Base-by-base conservation (phyloP, 2,329 filamentous ascomycete genomes). In the Dichotomopilus funicola region DNA sequence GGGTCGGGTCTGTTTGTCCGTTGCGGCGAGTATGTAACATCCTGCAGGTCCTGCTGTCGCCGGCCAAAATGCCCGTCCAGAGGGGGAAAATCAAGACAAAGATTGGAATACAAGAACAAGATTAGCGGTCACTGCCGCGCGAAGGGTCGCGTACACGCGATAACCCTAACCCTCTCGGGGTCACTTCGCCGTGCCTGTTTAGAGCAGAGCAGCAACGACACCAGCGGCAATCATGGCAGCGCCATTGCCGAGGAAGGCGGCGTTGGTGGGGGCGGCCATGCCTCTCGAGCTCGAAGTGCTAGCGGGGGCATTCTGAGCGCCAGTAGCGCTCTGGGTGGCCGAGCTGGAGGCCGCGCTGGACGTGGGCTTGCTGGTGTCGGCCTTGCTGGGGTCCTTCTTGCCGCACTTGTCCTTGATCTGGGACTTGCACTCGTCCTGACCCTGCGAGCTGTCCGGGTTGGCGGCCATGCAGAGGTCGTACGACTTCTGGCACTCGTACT, bases 401-500 rank as follows among this genome's bases (percentile, higher is more conserved):
- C 76, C 78, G 67, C 80, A 83, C 35, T 75, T 70, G 57, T 71
- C 67, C 55, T 70, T 43, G 64, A 79, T 81, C 62, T 73, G 72
- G 35, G 65, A 66, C 40, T 68, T 75, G 73, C 80, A 83, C 59
- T 73, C 72, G 37, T 66, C 63, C 68, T 82, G 79, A 42, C 66
- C 75, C 8, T 61, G 63, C 19, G 69, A 63, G 64, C 75, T 70
- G 66, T 71, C 71, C 34, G 71, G 69, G 64, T 76, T 74, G 46
- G 65, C 56, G 2, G 41, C 45, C 62, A 74, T 79, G 70, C 80
- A 83, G 57, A 76, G 68, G 33, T 64, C 59, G 67, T 72, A 80
- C 42, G 78, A 75, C 57, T 72, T 57, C 55, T 74, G 33, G 72
- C 80, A 83, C 64, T 80, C 74, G 64, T 78, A 81, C 74, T 76